These are phyloP conservation scores for Euphorbia tirucalli DNA, from an alignment of 345 rosid genomes.

Conservation along the genomic window DNA sequence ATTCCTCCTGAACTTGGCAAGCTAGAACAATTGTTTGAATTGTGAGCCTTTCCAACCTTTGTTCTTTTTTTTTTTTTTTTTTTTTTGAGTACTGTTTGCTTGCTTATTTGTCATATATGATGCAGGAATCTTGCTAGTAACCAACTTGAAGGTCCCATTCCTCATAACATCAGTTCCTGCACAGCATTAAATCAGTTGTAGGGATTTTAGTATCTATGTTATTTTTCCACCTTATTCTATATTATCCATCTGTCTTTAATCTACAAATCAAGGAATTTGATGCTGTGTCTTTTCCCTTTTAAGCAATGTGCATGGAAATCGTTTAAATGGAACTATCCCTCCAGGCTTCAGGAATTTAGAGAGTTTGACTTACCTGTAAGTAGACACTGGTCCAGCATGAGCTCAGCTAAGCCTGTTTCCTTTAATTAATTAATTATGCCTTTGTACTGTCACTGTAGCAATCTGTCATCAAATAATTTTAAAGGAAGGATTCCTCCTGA, in stretches of 20 bases:
- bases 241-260: background rate
- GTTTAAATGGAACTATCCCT: conserved; percentile 71
- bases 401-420: background rate
- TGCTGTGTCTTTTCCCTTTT: background rate
- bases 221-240: background rate
- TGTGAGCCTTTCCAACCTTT: conserved; percentile 41
- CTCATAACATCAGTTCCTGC: conserved; percentile 75
- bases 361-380: conserved; percentile 93
- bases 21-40: conserved; percentile 84
- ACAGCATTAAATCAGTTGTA: conserved; percentile 91
- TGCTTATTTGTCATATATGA: background rate
- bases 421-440: background rate
- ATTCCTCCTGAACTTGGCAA: conserved; percentile 96
- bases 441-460: conserved; percentile 41
- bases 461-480: conserved; percentile 73
- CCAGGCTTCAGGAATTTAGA: conserved; percentile 62
- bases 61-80: background rate
- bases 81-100: background rate
- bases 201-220: conserved; percentile 8
- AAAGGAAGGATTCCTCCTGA: conserved; percentile 69
- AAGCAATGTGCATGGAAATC: conserved; percentile 90
- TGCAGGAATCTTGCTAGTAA: conserved; percentile 89
- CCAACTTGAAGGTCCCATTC: conserved; percentile 77
- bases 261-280: background rate
- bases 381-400: background rate